These are phyloP conservation scores for Cyclospora cayetanensis DNA, from an alignment of 169 alveolate genomes.

Conservation along the genomic window DNA sequence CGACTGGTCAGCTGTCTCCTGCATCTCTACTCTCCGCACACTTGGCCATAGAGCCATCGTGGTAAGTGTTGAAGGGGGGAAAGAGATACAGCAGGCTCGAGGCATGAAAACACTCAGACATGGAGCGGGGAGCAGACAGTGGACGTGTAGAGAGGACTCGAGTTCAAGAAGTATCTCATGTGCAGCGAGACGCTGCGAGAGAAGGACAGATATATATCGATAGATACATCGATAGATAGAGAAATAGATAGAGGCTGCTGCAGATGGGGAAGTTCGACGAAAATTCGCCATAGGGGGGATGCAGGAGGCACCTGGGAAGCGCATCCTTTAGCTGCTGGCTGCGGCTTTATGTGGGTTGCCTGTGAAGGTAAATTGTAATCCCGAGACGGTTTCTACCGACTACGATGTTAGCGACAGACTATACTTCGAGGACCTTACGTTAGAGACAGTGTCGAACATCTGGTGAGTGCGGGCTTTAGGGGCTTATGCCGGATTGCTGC, in stretches of 20 bases:
- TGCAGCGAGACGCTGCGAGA: background rate
- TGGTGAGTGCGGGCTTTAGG: background rate
- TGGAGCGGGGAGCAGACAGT: background rate
- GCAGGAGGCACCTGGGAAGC: no score
- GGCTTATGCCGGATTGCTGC: no score
- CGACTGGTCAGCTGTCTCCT: constrained; percentile 90
- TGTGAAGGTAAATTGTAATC: constrained; percentile 89
- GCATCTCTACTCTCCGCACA: constrained; percentile 84
- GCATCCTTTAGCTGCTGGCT: background rate
- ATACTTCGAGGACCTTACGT: constrained; percentile 85
- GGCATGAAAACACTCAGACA: background rate
- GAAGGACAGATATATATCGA: background rate
- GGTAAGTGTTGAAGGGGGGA: background rate
- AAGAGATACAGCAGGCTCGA: background rate
- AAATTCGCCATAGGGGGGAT: background rate
- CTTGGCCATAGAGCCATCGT: constrained; percentile 75
- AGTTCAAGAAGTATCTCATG: background rate
- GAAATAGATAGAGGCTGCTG: background rate
- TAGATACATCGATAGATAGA: background rate
- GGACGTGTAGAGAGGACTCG: background rate
- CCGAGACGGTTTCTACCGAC: constrained; percentile 92
- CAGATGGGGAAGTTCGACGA: background rate
- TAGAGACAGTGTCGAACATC: constrained; percentile 81
- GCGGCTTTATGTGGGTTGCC: constrained; percentile 40
- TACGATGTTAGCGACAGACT: constrained; percentile 89